Evolutionary conservation across 352 stramenopile species (phyloP), one percentile per base, ranked within the genome.

Genomic region (Blastocystis sp.): DNA sequence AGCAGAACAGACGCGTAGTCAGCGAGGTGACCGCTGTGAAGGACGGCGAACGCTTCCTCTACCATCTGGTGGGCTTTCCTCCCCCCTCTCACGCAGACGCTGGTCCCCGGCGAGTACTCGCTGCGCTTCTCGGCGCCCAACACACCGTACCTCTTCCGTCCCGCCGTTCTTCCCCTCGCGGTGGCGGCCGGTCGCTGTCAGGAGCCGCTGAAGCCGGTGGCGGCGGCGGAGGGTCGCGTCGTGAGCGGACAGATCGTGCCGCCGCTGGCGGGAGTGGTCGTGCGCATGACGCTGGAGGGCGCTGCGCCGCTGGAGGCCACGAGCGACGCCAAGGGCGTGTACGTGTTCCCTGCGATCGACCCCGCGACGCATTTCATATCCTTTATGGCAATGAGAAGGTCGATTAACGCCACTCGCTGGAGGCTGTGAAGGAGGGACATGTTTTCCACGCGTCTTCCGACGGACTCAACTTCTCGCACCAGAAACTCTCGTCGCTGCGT

Each of bases 171-270:
- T 8, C 8, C 42, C 16, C 24, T 76, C 11, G 18, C 0, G 9
- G 44, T 76, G 44, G 18, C 27, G 18, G 6, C 64, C 4, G 34
- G 4, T 4, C 64, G 40, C n/a, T 76, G 64, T 38, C 21, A 32
- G 9, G 24, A 24, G 16, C 9, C 7, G 38, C 18, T 84, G 36
- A 21, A 24, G 27, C 4, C 34, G 14, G 71, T 84, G 16, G 7
- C 14, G 16, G 46, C 11, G 40, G 16, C 36, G 16, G 14, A 76
- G 42, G 71, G 71, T 36, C 71, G 56, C 29, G 71, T 84, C n/a
- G 49, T 84, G 16, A 36, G n/a, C 4, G 71, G 71, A 18, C 51
- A 84, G 51, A 84, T 84, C 40, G 46, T 84, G 11, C 71, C 71
- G 0, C n/a, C 71, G 18, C 46, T 84, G n/a, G 8, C 1, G 11